These are phyloP conservation scores for Botrytis pseudocinerea DNA, from an alignment of 2,329 filamentous ascomycete genomes.

Conservation along the genomic window DNA sequence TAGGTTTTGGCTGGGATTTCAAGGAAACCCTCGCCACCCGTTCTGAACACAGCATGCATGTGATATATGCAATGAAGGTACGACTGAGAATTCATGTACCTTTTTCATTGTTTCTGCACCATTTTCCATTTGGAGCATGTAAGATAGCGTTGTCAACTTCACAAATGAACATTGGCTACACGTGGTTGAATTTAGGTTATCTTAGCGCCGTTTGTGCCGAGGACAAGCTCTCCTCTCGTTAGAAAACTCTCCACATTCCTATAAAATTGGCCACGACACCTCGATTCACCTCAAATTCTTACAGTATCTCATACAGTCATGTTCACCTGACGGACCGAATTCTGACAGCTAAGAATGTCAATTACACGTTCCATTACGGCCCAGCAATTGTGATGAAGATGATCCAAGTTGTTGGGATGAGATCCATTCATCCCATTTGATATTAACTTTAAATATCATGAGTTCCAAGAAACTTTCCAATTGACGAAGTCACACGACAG, in stretches of 20 bases:
- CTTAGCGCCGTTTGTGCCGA: constrained; percentile 13
- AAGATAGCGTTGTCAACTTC: neutral
- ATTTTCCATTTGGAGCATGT: neutral
- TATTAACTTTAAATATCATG: neutral
- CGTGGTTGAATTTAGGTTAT: constrained; percentile 17
- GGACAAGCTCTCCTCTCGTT: neutral
- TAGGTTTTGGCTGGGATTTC: neutral
- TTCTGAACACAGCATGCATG: constrained; percentile 9
- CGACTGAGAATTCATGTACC: neutral
- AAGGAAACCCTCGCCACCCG: neutral
- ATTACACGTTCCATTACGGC: neutral
- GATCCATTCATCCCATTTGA: constrained; percentile 13
- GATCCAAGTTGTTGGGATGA: constrained; percentile 21
- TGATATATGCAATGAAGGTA: neutral
- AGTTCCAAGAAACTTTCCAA: neutral
- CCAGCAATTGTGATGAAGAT: neutral
- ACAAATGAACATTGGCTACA: neutral
- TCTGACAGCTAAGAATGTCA: neutral
- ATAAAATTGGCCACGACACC: constrained; percentile 3
- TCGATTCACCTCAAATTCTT: neutral
- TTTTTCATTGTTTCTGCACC: neutral
- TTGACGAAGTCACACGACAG: constrained; percentile 17
- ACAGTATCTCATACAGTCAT: constrained; percentile 4
- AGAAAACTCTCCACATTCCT: neutral
- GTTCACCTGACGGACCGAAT: constrained; percentile 18